phyloP scores from a whole-genome alignment of 345 rosid genomes.

The Erysimum cheiranthoides region DNA sequence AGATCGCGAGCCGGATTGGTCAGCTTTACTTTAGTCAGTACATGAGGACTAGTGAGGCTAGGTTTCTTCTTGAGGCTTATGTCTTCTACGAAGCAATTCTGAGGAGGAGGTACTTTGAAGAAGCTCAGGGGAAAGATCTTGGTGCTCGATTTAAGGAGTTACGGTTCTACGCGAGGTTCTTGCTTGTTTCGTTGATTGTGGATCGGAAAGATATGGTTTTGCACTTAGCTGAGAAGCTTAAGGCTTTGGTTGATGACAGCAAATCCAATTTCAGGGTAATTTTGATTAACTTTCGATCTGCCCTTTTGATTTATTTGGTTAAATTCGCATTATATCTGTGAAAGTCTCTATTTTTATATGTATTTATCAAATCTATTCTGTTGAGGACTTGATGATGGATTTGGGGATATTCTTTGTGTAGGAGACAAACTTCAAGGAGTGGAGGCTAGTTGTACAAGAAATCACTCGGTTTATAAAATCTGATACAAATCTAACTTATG shows the following conservation, averaged over 20 bases:
- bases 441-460: conserved; percentile 90
- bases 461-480: conserved; percentile 67
- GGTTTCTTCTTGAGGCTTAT: conserved; percentile 86
- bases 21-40: conserved; percentile 96
- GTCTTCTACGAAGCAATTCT: conserved; percentile 95
- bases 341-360: neutral
- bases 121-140: conserved; percentile 62
- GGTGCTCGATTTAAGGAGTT: conserved; percentile 84
- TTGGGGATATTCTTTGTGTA: conserved; percentile 40
- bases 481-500: conserved; percentile 51
- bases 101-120: conserved; percentile 78
- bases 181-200: conserved; percentile 79
- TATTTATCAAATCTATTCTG: too few relatives aligned
- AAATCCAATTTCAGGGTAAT: conserved; percentile 74
- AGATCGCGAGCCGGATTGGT: conserved; percentile 99
- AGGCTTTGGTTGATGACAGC: conserved; percentile 70
- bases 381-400: conserved; percentile 8
- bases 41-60: conserved; percentile 87
- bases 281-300: neutral
- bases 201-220: conserved; percentile 68
- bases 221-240: conserved; percentile 56
- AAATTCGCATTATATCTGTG: neutral
- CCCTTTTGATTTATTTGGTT: conserved; percentile 9
- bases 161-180: conserved; percentile 86
- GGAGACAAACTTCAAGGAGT: conserved; percentile 90